Evolutionary conservation across 2,329 filamentous ascomycete species (phyloP), one percentile per base, ranked within the genome.

Genomic region (Pseudogymnoascus sp.): DNA sequence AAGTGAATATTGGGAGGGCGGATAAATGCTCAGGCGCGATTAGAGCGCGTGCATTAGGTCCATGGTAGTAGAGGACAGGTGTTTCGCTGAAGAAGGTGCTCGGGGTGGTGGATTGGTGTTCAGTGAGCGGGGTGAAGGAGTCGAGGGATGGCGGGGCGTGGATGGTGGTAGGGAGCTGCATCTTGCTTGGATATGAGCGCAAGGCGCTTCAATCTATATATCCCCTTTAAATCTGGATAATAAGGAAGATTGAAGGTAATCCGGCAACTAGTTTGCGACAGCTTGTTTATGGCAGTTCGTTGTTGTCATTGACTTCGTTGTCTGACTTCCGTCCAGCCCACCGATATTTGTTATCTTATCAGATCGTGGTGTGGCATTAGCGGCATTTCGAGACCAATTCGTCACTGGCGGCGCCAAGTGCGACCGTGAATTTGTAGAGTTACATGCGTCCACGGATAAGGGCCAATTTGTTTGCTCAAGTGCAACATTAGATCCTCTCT

Each of bases 51-150:
- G 85, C 80, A 64, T 79, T 77, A 11, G 78, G 68, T 40, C 82
- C 79, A 70, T 87, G 83, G 68, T 83, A 83, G 75, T 93, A 84
- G 3, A 93, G 81, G 46, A 93, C 82, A 1, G 89, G 85, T 71
- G 88, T 90, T 29, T 83, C 84, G 68, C 82, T 83, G 69, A 87
- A 88, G 76, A 93, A 93, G 44, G 83, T 88, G 64, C 80, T 79
- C 0, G 90, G 90, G 1, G 90, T 93, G 70, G 87, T 85, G 61
- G 85, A 79, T 73, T 91, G 84, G 72, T 91, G 89, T 65, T 90
- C 86, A 64, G 81, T 78, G 53, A 93, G 80, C 4, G 83, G 78
- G 35, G 82, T 85, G 75, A 86, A 93, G 71, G 86, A 83, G 37
- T 78, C 78, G 13, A 79, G 70, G 15, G 80, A 76, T 4, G 88